Base-by-base conservation (phyloP, 352 stramenopile species). In the Globisporangium cederbergense region DNA sequence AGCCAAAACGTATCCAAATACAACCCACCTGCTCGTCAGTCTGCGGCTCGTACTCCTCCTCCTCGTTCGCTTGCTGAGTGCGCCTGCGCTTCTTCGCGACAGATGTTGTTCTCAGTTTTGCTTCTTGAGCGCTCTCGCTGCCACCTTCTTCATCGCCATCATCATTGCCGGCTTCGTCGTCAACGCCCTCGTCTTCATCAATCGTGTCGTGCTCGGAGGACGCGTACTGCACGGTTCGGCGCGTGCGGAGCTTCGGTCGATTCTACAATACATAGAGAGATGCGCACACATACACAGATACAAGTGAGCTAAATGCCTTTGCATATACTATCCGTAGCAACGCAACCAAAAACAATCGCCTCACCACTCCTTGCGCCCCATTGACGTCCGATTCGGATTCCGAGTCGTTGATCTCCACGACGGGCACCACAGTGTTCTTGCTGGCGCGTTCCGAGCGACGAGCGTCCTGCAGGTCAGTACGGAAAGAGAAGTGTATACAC, bases 1-100 rank as follows among this genome's bases (percentile, higher is more conserved):
- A 28, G 25, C 25, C 36, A 22, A 13, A 13, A 9, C 49, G 13
- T 42, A 38, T 34, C 2, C 38, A 20, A 34, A 34, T 40, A 11
- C 36, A 50, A 20, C 64, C 28, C 22, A 65, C 64, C 64, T 65
- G 57, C 20, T 47, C 40, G 6, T 70, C 64, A 9, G 13, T 65
- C 20, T 59, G 51, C 20, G 64, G 60, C 42, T 62, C 49, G 28
- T 67, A 70, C 30, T 66, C 60, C 32, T 58, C 52, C 8, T 68
- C 65, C 1, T 67, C 60, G 20, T 46, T 58, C 59, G 62, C 22
- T 2, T 57, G 22, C 50, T 65, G 10, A 61, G 69, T 22, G 56
- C 42, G 28, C 60, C 72, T 56, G 67, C 66, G 63, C 80, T 93
- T 46, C 72, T 74, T 53, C 74, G 77, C 62, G 22, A 40, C 14